Conservation (phyloP, 257 asterid species). For the Jaltomata sinuosa region DNA sequence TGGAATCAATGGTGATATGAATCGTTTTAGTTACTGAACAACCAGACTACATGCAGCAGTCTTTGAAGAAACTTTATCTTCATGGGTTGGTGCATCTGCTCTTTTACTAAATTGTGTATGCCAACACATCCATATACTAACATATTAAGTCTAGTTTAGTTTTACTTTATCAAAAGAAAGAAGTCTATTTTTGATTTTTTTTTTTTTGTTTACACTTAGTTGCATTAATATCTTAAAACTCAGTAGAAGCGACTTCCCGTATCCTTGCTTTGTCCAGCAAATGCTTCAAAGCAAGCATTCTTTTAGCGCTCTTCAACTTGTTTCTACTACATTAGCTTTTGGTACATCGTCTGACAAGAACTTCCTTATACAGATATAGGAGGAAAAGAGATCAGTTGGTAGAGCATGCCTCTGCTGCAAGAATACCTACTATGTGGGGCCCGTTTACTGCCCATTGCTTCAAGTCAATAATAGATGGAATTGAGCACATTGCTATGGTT, state of each 20-base stretch:
- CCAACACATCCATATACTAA: not conserved
- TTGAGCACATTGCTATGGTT: slow-evolving; percentile 97
- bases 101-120: not conserved
- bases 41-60: not conserved
- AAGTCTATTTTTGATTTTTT: not conserved
- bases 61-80: not conserved
- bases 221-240: not conserved
- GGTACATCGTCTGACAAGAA: slow-evolving; percentile 4
- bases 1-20: not conserved
- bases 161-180: not conserved
- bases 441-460: slow-evolving; percentile 85
- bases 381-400: slow-evolving; percentile 84
- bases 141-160: not conserved
- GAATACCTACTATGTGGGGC: slow-evolving; percentile 94
- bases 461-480: slow-evolving; percentile 77
- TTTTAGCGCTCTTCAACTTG: not conserved
- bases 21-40: not conserved
- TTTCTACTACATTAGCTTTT: not conserved
- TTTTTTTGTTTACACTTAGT: not conserved
- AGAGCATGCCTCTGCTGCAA: slow-evolving; percentile 86
- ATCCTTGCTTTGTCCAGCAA: not conserved
- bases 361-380: slow-evolving; percentile 56
- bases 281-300: not conserved
- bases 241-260: not conserved
- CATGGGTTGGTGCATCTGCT: not conserved